Evolutionary conservation across 495 filamentous ascomycete species (phyloP), one percentile per base, ranked within the genome.

Genomic region (Friedmanniomyces simplex): DNA sequence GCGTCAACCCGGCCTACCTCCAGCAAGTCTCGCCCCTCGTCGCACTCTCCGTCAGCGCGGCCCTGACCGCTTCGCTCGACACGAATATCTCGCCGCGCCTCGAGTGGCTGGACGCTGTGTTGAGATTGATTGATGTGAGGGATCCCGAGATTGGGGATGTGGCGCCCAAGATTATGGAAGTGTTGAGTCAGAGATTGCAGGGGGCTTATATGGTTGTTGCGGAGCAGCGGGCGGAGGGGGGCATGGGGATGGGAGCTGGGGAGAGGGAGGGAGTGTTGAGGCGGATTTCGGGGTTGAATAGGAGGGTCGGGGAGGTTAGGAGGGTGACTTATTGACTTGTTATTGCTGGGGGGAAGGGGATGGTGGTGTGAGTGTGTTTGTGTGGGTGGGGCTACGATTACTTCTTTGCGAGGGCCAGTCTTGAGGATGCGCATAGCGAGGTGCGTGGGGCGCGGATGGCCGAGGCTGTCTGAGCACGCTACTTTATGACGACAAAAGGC

Each of bases 41-140:
- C 21, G 74, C 84, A 6, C 79, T 97, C 24, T 95, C 90, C 0
- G 84, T 94, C 32, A 85, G 84, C 47, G 87, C 89, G 1, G 88
- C 88, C 14, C 79, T 97, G 16, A 87, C 87, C 26, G 76, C 80
- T 8, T 77, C 84, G 25, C 75, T 96, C 58, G 74, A 84, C 26
- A 79, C 78, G 30, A 79, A 85, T 62, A 59, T 86, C 32, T 62
- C 71, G 42, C 75, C 88, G 68, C 87, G 89, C 58, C 72, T 98
- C 10, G 69, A 72, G 25, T 93, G 90, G 87, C 74, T 96, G 50
- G 86, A 94, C 56, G 75, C 78, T 25, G 81, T 90, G 36, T 73
- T 97, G 36, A 66, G 70, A 37, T 72, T 60, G 13, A 70, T 85
- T 21, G 69, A 84, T 61, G 68, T 73, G 11, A 12, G 49, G 24